Evolutionary conservation across 306 rosid species (phyloP), one percentile per base, ranked within the genome.

Genomic region (Quercus mongolica): DNA sequence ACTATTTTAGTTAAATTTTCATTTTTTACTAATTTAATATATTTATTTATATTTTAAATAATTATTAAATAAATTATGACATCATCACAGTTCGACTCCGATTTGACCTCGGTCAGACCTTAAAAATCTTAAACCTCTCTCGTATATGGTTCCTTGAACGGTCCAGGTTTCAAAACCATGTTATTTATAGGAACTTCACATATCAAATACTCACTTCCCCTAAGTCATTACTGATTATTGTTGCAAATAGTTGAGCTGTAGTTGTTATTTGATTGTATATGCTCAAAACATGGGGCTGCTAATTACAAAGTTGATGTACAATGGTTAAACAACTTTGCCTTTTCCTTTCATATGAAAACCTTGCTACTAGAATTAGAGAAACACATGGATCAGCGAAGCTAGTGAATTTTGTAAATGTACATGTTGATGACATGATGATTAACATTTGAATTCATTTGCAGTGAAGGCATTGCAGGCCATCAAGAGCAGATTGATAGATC

Each of bases 401-500:
- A 49, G 58, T 67, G 61, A 28, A 18, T 72, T 75, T 15, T 46
- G 7, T 44, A 35, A 57, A 25, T 54, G 38, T 77, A 23, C 69
- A 35, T 62, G 72, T 79, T 57, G 73, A 49, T 79, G 61, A 74
- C 65, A 56, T 82, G 71, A 41, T 56, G 61, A 56, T 79, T 81
- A 65, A 61, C 11, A 21, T 25, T 25, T 25, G 26, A 25, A 25
- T 25, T 25, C 26, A 25, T 25, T 25, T 25, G 26, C 26, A 25
- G 26, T 25, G 26, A 25, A 25, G 26, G 26, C 26, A 25, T 25
- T 25, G 26, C 26, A 25, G 26, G 26, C 26, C 26, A 25, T 25
- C 26, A 25, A 25, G 26, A 25, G 26, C 23, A 81, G 76, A 74
- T 85, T 96, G 93, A 58, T 74, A 57, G 98, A 96, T 86, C 88